phyloP scores from a whole-genome alignment of 2,329 filamentous ascomycete genomes.

The Aureobasidium sp. region DNA sequence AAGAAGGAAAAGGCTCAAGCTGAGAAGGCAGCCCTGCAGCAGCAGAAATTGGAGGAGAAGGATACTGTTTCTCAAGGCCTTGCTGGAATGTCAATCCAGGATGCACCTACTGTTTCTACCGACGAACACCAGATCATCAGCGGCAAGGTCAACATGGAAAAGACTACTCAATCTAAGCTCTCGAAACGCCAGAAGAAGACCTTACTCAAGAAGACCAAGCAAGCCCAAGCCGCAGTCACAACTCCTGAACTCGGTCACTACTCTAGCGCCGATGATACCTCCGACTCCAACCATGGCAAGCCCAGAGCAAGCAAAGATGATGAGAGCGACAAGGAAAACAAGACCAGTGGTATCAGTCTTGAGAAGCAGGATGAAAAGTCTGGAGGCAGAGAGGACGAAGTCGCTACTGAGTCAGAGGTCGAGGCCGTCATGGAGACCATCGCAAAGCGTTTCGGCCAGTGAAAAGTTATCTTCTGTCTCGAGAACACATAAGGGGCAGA shows the following conservation, averaged over 20 bases:
- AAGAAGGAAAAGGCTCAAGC: conserved; percentile 7
- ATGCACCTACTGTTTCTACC: background rate
- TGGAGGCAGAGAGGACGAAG: background rate
- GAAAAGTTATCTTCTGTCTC: background rate
- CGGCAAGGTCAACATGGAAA: background rate
- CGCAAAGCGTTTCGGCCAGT: conserved; percentile 9
- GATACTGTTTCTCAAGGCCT: background rate
- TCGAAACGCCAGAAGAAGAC: conserved; percentile 18
- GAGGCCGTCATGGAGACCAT: conserved; percentile 4
- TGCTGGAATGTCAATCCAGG: background rate
- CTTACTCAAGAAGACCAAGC: conserved; percentile 12
- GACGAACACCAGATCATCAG: background rate
- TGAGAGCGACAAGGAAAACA: background rate
- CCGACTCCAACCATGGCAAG: background rate
- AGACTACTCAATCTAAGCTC: background rate
- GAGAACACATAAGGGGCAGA: background rate
- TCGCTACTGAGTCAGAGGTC: background rate
- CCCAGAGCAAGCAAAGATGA: too few relatives aligned
- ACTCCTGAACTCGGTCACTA: background rate
- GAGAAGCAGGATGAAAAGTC: background rate
- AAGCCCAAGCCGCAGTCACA: background rate
- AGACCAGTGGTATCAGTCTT: background rate
- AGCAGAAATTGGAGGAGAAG: background rate
- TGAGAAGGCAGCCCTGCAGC: background rate
- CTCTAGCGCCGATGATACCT: background rate